Percentiles rank a stretch among this genome's conserved stretches.
Conservation (phyloP, 148 eudicot genomes). For the Amaranthus hypochondriacus region DNA sequence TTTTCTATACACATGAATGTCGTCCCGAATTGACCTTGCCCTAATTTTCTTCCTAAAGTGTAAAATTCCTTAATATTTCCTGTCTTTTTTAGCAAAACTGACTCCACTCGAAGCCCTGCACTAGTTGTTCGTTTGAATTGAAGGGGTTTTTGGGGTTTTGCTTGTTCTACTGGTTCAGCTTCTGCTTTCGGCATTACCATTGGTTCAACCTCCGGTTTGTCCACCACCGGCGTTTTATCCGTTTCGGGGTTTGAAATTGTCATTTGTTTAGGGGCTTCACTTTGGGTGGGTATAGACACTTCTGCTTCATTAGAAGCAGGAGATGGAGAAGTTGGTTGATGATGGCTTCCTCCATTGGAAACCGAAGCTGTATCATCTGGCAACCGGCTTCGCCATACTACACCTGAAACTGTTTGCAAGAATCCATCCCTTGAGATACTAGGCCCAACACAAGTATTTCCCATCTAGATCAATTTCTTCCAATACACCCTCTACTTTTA, state of each 20-base stretch:
- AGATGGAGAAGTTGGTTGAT: conserved; percentile 16
- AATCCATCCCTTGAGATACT: conserved; percentile 43
- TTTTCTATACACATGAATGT: conserved; percentile 53
- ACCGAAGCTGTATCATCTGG: conserved; percentile 26
- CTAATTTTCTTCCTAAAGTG: conserved; percentile 51
- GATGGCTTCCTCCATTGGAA: conserved; percentile 26
- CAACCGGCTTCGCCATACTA: conserved; percentile 41
- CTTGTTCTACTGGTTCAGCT: conserved; percentile 36
- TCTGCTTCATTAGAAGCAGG: conserved; percentile 30
- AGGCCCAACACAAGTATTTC: conserved; percentile 65
- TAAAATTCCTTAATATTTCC: conserved; percentile 56
- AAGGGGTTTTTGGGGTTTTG: conserved; percentile 44
- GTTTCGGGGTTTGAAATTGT: conserved; percentile 38
- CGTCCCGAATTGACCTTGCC: conserved; percentile 61
- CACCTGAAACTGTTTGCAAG: conserved; percentile 50
- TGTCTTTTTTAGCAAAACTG: conserved; percentile 43
- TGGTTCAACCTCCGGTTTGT: conserved; percentile 33
- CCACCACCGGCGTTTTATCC: conserved; percentile 22
- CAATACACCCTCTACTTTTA: conserved; percentile 10
- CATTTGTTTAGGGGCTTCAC: conserved; percentile 50
- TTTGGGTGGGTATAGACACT: conserved; percentile 39
- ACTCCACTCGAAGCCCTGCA: conserved; percentile 48
- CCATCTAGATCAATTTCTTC: conserved; percentile 36
- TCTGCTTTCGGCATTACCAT: conserved; percentile 42
- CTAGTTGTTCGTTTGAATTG: conserved; percentile 47